Evolutionary conservation across 345 rosid species (phyloP).

Genomic region (Capsella bursapastoris): DNA sequence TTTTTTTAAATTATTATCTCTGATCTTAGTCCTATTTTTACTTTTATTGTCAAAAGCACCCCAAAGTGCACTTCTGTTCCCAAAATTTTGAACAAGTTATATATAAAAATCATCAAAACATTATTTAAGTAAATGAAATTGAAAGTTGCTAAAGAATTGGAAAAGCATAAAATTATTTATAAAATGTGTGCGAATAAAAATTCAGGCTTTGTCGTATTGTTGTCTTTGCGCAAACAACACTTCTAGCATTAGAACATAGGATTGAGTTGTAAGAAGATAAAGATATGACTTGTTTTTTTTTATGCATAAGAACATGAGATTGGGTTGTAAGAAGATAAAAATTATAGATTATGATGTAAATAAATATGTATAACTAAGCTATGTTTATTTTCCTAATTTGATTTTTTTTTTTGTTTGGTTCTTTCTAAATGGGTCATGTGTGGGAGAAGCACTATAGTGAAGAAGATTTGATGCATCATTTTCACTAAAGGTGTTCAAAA

Average conservation of each 20-base stretch:
- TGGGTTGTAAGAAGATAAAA: constrained; percentile 13
- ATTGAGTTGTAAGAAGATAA: constrained; percentile 12
- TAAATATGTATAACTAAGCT: not conserved
- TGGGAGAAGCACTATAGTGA: constrained; percentile 38
- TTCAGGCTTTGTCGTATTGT: constrained; percentile 52
- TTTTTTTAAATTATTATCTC: constrained; percentile 21
- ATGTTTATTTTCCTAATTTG: too few relatives aligned
- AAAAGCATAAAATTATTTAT: constrained; percentile 5
- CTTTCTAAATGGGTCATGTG: constrained; percentile 19
- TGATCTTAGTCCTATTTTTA: constrained; percentile 45
- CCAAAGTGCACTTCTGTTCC: constrained; percentile 48
- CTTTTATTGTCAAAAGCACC: constrained; percentile 45
- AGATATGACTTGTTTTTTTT: constrained; percentile 5
- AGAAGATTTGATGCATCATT: constrained; percentile 47
- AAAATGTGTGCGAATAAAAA: constrained; percentile 34
- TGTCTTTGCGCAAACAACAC: constrained; percentile 41
- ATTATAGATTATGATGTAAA: not conserved
- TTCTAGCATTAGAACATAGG: constrained; percentile 31
- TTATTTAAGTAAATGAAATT: constrained; percentile 8
- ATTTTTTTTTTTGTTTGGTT: too few relatives aligned
- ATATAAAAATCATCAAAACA: constrained; percentile 41
- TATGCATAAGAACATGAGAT: constrained; percentile 27
- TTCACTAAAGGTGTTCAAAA: constrained; percentile 49
- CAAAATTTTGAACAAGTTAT: constrained; percentile 44
- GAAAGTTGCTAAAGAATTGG: constrained; percentile 1